Base-by-base conservation (phyloP, 768 basidiomycete species). In the Boletus vermiculosoides region DNA sequence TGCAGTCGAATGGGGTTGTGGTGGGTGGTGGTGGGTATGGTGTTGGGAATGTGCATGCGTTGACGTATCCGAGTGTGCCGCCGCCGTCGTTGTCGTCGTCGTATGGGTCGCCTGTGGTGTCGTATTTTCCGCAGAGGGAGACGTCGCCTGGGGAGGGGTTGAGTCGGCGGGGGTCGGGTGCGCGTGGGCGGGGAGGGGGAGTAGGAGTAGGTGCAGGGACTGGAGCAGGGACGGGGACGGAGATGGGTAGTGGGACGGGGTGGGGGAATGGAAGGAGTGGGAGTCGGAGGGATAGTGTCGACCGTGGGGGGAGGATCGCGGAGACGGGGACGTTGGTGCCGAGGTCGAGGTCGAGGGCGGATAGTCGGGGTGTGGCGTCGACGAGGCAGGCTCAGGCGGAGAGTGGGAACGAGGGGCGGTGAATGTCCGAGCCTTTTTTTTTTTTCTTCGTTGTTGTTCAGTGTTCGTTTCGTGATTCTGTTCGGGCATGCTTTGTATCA, bases 31-130 rank as follows among this genome's bases (percentile, higher is more conserved):
- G 33, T 34, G 33, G 45, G 12, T 83, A 45, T 44, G 61, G 37
- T 15, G 39, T 52, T 22, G 51, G 56, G 7, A 46, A 47, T 82
- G 5, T 76, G 47, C 70, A 74, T 48, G 69, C 78, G 15, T 77
- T 93, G 50, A 81, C 88, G 5, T 94, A 94, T 63, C 91, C 91
- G 0, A 86, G 85, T 7, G 92, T 92, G 0, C 91, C 92, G 2
- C 91, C 91, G 12, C 91, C 91, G 4, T 89, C 88, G 2, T 71
- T 91, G 28, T 88, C 87, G 6, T 88, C 87, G 8, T 89, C 88
- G 11, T 86, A 90, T 61, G 90, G 90, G 15, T 87, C 86, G 6
- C 86, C 88, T 9, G 78, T 77, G 25, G 78, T 82, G 18, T 75
- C 80, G 13, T 79, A 76, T 59, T 54, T 66, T 53, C 74, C 78